Evolutionary conservation across 116 monocot species (phyloP), one percentile per base, ranked within the genome.

Genomic region (Thalassia testudinum): DNA sequence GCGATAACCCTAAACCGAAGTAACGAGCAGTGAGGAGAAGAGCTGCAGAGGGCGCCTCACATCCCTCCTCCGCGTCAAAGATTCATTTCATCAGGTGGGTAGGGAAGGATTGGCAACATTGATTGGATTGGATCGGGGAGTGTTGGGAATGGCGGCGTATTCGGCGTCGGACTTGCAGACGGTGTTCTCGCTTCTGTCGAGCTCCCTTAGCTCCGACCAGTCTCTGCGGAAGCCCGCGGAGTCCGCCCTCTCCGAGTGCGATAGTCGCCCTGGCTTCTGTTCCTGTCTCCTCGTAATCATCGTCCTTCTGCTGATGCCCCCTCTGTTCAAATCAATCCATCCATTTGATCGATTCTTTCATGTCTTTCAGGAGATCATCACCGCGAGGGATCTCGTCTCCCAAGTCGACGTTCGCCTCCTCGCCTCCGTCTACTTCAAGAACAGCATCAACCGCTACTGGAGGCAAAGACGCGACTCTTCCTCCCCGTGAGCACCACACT

Each of bases 341-440:
- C 14, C 0, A 17, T n/a, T 45, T 16, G 4, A 2, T 16, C 4
- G 4, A 23, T 43, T 29, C 48, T 20, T 53, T n/a, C 19, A 23
- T 50, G 12, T 47, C 24, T 53, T 62, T 26, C 71, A 95, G 93
- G 93, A 95, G 59, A 77, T 95, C 17, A 79, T 88, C 16, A 75
- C 76, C 15, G 71, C 77, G 34, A 75, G 77, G 69, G 85, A 83
- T 49, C 59, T 66, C 22, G 59, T 62, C 21, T 81, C 88, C 50
- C 73, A 81, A 42, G 85, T 77, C 52, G 95, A 95, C 49, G 83
- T 88, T 1, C 78, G 95, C 18, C 88, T 95, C 6, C 51, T 88
- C 42, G 88, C 95, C n/a, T 76, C 95, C 1, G 85, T 95, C 5
- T 95, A 85, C 65, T 95, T 95, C 54, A 87, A 95, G 84, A 88